phyloP scores from a whole-genome alignment of 2,329 filamentous ascomycete genomes.

The Aspergillus caelatus region DNA sequence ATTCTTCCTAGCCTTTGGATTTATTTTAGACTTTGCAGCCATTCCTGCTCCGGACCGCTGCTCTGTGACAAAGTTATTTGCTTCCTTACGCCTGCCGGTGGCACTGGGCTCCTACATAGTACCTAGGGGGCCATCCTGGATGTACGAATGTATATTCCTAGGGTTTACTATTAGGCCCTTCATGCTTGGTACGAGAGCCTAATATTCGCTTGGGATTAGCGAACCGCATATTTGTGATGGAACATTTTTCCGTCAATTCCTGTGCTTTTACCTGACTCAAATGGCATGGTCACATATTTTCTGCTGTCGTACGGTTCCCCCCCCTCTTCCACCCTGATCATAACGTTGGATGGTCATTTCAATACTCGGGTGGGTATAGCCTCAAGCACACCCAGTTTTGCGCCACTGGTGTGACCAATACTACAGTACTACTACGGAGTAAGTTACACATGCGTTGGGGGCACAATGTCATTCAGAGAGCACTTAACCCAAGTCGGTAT shows the following conservation, averaged over 20 bases:
- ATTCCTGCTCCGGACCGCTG: slow-evolving; percentile 18
- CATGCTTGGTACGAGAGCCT: neutral
- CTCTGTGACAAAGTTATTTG: slow-evolving; percentile 12
- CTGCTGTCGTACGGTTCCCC: neutral
- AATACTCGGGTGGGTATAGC: slow-evolving; percentile 1
- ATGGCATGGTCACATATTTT: slow-evolving; percentile 6
- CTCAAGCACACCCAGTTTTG: neutral
- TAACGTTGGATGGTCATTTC: slow-evolving; percentile 9
- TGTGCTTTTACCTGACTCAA: neutral
- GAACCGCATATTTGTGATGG: slow-evolving; percentile 3
- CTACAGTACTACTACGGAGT: neutral
- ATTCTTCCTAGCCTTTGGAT: slow-evolving; percentile 4
- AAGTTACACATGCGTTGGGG: neutral
- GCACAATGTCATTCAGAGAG: slow-evolving; percentile 2
- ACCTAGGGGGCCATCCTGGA: neutral
- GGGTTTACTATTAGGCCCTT: neutral
- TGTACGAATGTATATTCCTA: neutral
- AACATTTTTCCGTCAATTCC: slow-evolving; percentile 15
- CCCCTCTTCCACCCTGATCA: neutral
- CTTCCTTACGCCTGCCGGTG: slow-evolving; percentile 16
- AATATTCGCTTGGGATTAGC: neutral
- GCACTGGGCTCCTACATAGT: no score
- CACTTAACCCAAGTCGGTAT: slow-evolving; percentile 5
- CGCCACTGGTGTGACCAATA: neutral
- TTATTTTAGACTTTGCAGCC: slow-evolving; percentile 14